phyloP scores from a whole-genome alignment of 305 asterid genomes.

The Fraxinus greggii region DNA sequence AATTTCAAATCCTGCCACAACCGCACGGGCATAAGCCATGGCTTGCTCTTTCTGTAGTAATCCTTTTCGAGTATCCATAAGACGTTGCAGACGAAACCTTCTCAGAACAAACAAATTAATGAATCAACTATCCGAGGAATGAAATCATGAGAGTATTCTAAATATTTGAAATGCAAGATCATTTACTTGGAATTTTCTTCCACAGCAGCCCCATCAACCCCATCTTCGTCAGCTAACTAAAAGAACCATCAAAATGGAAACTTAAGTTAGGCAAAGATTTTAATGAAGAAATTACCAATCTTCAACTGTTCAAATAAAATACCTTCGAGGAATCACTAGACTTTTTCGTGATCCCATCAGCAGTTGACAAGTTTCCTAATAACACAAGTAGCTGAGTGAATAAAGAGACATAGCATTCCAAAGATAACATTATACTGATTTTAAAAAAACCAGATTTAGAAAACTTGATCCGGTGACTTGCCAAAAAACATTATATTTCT shows the following conservation, averaged over 20 bases:
- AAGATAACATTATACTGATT: not conserved
- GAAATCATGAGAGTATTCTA: not conserved
- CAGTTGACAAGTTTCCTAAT: slow-evolving; percentile 38
- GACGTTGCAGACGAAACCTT: slow-evolving; percentile 64
- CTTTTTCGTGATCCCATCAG: slow-evolving; percentile 50
- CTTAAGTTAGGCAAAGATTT: slow-evolving; percentile 11
- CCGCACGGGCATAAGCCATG: slow-evolving; percentile 91
- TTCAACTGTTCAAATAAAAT: slow-evolving; percentile 12
- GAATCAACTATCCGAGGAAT: slow-evolving; percentile 17
- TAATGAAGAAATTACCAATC: not conserved
- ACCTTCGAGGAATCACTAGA: slow-evolving; percentile 48
- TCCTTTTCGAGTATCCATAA: slow-evolving; percentile 73
- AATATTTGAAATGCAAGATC: slow-evolving; percentile 16
- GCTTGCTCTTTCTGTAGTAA: slow-evolving; percentile 82
- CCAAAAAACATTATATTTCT: not conserved
- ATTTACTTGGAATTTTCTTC: slow-evolving; percentile 73
- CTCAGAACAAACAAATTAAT: slow-evolving; percentile 19
- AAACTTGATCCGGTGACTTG: not conserved
- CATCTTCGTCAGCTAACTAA: slow-evolving; percentile 52
- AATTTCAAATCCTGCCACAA: slow-evolving; percentile 80
- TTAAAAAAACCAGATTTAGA: slow-evolving; percentile 4
- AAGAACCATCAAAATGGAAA: slow-evolving; percentile 24
- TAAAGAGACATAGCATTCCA: not conserved
- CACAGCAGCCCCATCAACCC: slow-evolving; percentile 41
- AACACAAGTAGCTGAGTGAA: slow-evolving; percentile 22